Conservation (phyloP, 495 filamentous ascomycete genomes). For the Hypoxylon crocopeplum region DNA sequence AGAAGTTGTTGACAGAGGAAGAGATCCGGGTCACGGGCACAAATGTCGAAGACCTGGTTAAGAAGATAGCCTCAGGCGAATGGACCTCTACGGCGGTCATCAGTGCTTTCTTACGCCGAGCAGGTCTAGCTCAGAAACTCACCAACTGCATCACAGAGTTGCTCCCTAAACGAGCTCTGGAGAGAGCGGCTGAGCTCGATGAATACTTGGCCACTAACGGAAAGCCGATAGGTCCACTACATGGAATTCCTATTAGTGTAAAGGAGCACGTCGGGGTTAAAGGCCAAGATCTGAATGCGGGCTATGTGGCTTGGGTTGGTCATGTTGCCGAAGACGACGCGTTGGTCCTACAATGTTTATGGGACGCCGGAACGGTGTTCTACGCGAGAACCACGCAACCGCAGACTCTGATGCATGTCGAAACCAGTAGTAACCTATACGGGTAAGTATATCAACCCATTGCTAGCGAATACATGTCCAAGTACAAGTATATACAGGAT, state of each 20-base stretch:
- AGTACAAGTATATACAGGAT: no score
- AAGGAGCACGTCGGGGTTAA: constrained; percentile 71
- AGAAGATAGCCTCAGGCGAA: constrained; percentile 41
- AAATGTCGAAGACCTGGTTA: constrained; percentile 53
- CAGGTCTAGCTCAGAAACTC: constrained; percentile 51
- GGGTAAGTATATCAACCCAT: constrained; percentile 53
- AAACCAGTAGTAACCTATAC: constrained; percentile 63
- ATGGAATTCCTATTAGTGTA: constrained; percentile 71
- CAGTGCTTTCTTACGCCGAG: constrained; percentile 56
- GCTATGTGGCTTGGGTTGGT: constrained; percentile 56
- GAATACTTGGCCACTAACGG: constrained; percentile 55
- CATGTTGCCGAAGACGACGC: constrained; percentile 49
- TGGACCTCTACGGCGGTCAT: constrained; percentile 51
- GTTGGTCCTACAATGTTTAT: constrained; percentile 54
- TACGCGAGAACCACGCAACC: constrained; percentile 64
- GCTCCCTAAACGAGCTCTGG: constrained; percentile 64
- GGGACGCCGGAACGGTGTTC: constrained; percentile 56
- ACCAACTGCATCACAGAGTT: constrained; percentile 69
- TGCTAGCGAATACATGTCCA: no score
- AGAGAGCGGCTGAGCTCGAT: constrained; percentile 65
- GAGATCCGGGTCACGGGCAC: constrained; percentile 62
- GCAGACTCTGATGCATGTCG: constrained; percentile 67
- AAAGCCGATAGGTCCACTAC: constrained; percentile 64
- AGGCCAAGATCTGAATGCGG: constrained; percentile 57
- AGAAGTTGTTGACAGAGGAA: constrained; percentile 52